These are phyloP conservation scores for Pulveroboletus sp. DNA, from an alignment of 768 basidiomycete species.

Conservation along the genomic window DNA sequence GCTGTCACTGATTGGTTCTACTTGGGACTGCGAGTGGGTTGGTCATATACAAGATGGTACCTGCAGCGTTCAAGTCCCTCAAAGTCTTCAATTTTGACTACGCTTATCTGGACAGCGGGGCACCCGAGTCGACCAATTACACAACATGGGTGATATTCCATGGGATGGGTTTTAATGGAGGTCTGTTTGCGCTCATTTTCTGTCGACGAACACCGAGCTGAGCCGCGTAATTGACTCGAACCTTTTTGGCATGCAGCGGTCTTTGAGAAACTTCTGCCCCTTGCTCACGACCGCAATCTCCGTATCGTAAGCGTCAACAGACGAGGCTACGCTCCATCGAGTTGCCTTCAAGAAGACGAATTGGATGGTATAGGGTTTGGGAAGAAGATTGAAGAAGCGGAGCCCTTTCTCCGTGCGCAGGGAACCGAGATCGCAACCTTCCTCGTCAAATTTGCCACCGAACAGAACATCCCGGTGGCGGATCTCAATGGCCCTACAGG, in stretches of 20 bases:
- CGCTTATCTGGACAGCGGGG: slow-evolving; percentile 20
- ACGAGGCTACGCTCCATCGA: slow-evolving; percentile 28
- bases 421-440: slow-evolving; percentile 21
- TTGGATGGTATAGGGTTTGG: slow-evolving; percentile 5
- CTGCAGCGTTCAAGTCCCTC: slow-evolving; percentile 4
- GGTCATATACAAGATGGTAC: no score
- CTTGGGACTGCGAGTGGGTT: no score
- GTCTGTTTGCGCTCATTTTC: slow-evolving; percentile 1
- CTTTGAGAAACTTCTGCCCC: slow-evolving; percentile 21
- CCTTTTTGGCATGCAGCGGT: background rate
- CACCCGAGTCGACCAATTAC: slow-evolving; percentile 14
- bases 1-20: no score
- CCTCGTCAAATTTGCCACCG: slow-evolving; percentile 12
- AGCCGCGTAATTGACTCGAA: no score
- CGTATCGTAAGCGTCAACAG: slow-evolving; percentile 25
- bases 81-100: slow-evolving; percentile 16
- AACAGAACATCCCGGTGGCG: slow-evolving; percentile 14
- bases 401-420: slow-evolving; percentile 13
- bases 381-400: slow-evolving; percentile 17
- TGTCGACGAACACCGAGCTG: no score
- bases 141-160: slow-evolving; percentile 24
- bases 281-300: slow-evolving; percentile 18
- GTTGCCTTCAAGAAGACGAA: slow-evolving; percentile 16
- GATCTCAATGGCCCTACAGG: background rate
- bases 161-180: slow-evolving; percentile 22